Evolutionary conservation across 2,329 filamentous ascomycete species (phyloP).

Genomic region (Xylaria sp.): DNA sequence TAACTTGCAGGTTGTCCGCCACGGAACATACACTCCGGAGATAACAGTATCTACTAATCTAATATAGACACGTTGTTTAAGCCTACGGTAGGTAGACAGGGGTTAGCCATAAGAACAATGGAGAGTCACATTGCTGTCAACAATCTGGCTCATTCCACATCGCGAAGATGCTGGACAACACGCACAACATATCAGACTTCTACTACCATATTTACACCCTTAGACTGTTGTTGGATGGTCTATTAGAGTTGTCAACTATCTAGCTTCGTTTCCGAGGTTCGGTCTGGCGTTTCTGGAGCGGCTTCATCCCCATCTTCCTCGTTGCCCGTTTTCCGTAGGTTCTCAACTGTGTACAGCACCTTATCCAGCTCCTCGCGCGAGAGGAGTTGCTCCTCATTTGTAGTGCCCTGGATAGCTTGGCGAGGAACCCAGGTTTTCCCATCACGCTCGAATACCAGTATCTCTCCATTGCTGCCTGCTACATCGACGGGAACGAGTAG

Average conservation of each 20-base stretch:
- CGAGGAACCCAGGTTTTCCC: slow-evolving; percentile 32
- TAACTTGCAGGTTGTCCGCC: no score
- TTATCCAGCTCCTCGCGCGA: slow-evolving; percentile 46
- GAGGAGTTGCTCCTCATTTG: slow-evolving; percentile 33
- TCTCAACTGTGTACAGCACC: slow-evolving; percentile 47
- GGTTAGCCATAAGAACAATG: background rate
- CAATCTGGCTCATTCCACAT: background rate
- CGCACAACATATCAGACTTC: background rate
- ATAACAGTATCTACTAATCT: background rate
- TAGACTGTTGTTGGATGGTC: background rate
- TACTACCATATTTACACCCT: background rate
- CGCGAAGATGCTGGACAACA: background rate
- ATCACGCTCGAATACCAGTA: slow-evolving; percentile 42
- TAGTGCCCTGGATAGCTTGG: slow-evolving; percentile 22
- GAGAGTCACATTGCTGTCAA: background rate
- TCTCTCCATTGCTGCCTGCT: slow-evolving; percentile 36
- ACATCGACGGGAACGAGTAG: slow-evolving; percentile 56
- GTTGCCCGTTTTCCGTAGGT: slow-evolving; percentile 49
- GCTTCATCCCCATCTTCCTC: slow-evolving; percentile 40
- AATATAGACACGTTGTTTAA: background rate
- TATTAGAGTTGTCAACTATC: background rate
- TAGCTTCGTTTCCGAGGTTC: slow-evolving; percentile 13
- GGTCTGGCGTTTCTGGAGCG: slow-evolving; percentile 18
- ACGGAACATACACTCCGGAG: background rate
- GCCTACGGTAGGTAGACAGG: background rate